Evolutionary conservation across 2,329 filamentous ascomycete genomes (phyloP).

Genomic region (Cladosporium sp.): DNA sequence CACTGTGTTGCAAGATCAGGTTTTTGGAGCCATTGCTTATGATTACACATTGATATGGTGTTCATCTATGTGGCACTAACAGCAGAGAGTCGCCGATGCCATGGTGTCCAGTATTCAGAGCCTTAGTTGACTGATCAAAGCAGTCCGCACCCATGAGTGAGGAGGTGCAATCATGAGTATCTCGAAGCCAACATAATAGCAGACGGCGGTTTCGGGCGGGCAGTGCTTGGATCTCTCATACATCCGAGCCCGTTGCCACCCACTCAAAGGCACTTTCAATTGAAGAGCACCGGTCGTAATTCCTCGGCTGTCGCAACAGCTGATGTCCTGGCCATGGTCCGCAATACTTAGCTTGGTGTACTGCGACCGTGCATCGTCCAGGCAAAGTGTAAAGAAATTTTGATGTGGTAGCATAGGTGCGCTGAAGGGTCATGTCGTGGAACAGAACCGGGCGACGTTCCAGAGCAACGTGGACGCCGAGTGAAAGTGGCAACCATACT

Average conservation of each 20-base stretch:
- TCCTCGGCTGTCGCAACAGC: neutral
- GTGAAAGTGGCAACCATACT: neutral
- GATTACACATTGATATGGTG: neutral
- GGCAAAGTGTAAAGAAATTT: neutral
- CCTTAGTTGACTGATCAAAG: no score
- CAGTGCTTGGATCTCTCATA: no score
- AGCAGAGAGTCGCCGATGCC: neutral
- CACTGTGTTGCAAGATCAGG: neutral
- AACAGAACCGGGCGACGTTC: neutral
- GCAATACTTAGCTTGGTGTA: neutral
- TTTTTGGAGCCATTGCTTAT: neutral
- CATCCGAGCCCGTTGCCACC: no score
- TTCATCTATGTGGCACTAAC: neutral
- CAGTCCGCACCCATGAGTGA: no score
- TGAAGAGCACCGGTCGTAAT: neutral
- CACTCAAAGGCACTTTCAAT: neutral
- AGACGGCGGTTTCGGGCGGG: no score
- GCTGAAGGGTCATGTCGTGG: neutral
- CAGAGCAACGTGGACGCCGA: neutral
- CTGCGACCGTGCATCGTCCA: neutral
- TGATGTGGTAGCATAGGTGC: neutral
- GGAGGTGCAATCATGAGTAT: no score
- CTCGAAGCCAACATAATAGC: no score
- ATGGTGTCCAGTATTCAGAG: neutral
- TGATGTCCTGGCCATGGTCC: neutral